These are phyloP conservation scores for Petunia secreta DNA, from an alignment of 257 asterid species.

Conservation along the genomic window DNA sequence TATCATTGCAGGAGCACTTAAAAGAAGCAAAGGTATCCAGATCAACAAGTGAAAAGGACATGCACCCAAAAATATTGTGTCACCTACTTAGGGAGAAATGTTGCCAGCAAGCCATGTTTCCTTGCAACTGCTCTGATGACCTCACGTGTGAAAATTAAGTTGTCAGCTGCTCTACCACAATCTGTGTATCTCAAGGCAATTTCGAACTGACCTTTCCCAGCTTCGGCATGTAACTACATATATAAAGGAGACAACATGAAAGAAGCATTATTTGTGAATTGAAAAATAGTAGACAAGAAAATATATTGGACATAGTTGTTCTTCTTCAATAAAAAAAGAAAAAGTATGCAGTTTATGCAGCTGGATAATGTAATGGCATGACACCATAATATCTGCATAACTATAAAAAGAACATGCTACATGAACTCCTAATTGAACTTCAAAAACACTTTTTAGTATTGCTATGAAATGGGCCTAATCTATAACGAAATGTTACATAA, in stretches of 20 bases:
- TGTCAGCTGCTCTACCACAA: conserved; percentile 72
- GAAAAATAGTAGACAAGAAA: not conserved
- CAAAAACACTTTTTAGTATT: not conserved
- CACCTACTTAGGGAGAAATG: conserved; percentile 91
- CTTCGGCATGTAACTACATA: conserved; percentile 78
- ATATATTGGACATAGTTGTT: not conserved
- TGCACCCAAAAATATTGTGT: conserved; percentile 5
- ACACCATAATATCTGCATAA: not conserved
- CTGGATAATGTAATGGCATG: not conserved
- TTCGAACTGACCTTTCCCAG: conserved; percentile 92
- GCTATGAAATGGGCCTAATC: not conserved
- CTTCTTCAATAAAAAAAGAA: not conserved
- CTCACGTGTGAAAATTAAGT: conserved; percentile 78
- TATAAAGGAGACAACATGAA: conserved; percentile 29
- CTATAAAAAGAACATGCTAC: not conserved
- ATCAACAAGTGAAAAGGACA: not conserved
- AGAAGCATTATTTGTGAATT: not conserved
- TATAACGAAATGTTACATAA: not conserved
- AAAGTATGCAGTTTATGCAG: not conserved
- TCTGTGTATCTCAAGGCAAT: conserved; percentile 67
- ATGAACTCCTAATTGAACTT: not conserved
- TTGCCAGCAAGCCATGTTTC: conserved; percentile 83
- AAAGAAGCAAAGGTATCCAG: not conserved
- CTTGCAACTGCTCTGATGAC: conserved; percentile 80
- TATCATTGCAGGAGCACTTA: not conserved